Evolutionary conservation across 129 eudicot species (phyloP).

Genomic region (Deinandra increscens): DNA sequence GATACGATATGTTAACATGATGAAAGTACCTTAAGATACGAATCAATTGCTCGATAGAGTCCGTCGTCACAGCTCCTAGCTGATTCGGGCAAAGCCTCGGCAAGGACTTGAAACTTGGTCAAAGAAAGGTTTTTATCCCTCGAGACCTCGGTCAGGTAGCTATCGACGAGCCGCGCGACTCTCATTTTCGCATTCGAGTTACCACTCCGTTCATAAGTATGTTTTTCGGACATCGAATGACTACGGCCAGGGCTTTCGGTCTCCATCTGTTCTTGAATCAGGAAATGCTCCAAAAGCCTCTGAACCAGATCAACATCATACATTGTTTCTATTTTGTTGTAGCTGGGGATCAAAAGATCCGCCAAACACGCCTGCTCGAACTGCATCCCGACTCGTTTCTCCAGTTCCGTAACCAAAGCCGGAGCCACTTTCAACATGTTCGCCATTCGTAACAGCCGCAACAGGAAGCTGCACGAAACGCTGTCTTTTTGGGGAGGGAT

Average conservation of each 20-base stretch:
- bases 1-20: neutral
- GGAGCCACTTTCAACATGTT: neutral
- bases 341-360: neutral
- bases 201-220: neutral
- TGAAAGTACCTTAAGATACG: neutral
- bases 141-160: conserved; percentile 1
- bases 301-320: neutral
- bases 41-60: neutral
- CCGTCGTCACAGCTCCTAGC: neutral
- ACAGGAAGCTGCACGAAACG: neutral
- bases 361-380: neutral
- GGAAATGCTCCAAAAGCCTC: neutral
- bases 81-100: neutral
- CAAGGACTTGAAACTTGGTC: neutral
- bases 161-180: neutral
- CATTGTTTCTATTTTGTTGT: neutral
- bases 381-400: neutral
- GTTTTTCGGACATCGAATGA: neutral
- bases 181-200: neutral
- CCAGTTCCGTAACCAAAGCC: neutral
- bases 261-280: conserved; percentile 1
- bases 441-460: neutral
- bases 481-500: neutral
- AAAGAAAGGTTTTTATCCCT: neutral
- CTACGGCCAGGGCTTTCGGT: neutral